Conservation (phyloP, 495 filamentous ascomycete species). For the Ascodesmis nigricans region DNA sequence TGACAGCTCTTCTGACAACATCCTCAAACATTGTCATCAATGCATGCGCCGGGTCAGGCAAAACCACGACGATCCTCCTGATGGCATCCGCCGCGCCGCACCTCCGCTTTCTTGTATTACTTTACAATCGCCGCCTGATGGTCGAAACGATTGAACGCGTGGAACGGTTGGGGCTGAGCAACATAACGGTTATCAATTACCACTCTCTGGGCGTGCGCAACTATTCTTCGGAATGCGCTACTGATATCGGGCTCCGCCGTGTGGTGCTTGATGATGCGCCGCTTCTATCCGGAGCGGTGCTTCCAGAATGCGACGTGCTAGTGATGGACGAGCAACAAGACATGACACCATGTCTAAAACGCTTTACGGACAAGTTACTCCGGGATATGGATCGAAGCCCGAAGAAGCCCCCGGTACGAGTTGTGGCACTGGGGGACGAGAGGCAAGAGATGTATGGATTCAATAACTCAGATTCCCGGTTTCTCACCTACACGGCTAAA, state of each 20-base stretch:
- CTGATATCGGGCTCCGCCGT: constrained; percentile 8
- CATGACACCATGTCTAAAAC: constrained; percentile 4
- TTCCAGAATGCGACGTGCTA: constrained; percentile 2
- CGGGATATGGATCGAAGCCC: background rate
- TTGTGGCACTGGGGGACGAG: constrained; percentile 6
- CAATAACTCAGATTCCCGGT: constrained; percentile 6
- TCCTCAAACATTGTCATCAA: too few relatives aligned
- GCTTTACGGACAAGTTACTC: constrained; percentile 1
- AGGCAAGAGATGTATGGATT: constrained; percentile 8
- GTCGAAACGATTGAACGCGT: constrained; percentile 4
- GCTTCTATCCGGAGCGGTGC: background rate
- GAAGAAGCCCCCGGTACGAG: background rate
- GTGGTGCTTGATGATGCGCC: constrained; percentile 1
- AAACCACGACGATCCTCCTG: constrained; percentile 7
- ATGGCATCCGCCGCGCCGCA: background rate
- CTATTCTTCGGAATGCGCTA: constrained; percentile 7
- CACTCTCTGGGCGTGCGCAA: constrained; percentile 3
- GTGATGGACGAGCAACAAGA: constrained; percentile 10
- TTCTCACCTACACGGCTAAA: constrained; percentile 3
- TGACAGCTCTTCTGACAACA: too few relatives aligned
- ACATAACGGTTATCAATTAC: constrained; percentile 4
- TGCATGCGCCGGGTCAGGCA: constrained; percentile 9
- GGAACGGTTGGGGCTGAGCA: background rate
- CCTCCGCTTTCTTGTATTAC: constrained; percentile 5
- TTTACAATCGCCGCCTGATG: constrained; percentile 7